Conservation (phyloP, 225 moss, liverwort and hornwort species). For the Polytrichum formosum region DNA sequence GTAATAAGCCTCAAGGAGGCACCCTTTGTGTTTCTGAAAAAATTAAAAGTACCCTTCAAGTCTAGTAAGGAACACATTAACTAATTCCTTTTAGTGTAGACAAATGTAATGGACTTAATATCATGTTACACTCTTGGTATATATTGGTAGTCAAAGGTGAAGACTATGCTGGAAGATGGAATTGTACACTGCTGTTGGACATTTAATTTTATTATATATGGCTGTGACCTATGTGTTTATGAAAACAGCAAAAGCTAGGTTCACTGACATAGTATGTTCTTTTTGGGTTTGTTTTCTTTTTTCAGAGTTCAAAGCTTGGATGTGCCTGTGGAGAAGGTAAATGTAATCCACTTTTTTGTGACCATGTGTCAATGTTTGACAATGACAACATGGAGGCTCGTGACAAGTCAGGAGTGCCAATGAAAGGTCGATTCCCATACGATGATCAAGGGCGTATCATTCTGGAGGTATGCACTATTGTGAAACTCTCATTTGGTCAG, state of each 20-base stretch:
- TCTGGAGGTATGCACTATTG: slow-evolving; percentile 48
- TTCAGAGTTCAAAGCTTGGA: slow-evolving; percentile 72
- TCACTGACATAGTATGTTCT: no score
- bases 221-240: background rate
- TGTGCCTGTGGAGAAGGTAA: slow-evolving; percentile 54
- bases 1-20: slow-evolving; percentile 16
- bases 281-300: slow-evolving; percentile 2
- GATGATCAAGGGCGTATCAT: slow-evolving; percentile 67
- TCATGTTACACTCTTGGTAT: no score
- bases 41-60: no score
- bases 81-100: no score
- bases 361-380: slow-evolving; percentile 83
- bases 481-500: no score
- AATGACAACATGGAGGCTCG: slow-evolving; percentile 65
- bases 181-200: no score
- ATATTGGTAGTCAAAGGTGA: no score
- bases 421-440: slow-evolving; percentile 73
- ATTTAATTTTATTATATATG: no score
- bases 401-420: slow-evolving; percentile 55
- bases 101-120: no score
- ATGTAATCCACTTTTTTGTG: slow-evolving; percentile 53
- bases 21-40: slow-evolving; percentile 1
- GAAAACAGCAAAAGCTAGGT: no score
- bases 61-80: no score
- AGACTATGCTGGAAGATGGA: no score